Evolutionary conservation across 2,329 filamentous ascomycete species (phyloP).

Genomic region (Aureobasidium mangrovei): DNA sequence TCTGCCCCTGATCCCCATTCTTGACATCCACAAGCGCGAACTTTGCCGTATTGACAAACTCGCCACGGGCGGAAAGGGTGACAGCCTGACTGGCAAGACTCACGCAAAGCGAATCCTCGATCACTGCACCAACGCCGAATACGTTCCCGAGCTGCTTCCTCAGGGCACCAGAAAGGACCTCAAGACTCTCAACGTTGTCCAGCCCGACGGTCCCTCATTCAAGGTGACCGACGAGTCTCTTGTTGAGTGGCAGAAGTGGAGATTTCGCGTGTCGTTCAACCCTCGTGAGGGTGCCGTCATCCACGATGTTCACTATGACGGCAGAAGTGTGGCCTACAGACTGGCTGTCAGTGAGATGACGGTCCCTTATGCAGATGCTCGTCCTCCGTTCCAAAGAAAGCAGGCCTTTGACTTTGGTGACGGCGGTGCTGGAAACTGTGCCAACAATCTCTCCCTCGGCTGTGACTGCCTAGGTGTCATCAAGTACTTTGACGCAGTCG

Average conservation of each 20-base stretch:
- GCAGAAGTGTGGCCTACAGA: constrained; percentile 56
- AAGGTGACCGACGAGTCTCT: constrained; percentile 39
- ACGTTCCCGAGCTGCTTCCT: constrained; percentile 33
- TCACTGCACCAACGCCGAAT: constrained; percentile 46
- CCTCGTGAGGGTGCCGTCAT: constrained; percentile 61
- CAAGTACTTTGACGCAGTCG: constrained; percentile 49
- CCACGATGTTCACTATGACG: constrained; percentile 60
- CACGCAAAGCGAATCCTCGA: constrained; percentile 31
- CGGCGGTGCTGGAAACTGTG: constrained; percentile 54
- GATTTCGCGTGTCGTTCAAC: constrained; percentile 61
- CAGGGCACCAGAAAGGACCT: constrained; percentile 33
- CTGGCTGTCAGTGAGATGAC: constrained; percentile 62
- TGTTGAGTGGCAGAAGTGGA: constrained; percentile 43
- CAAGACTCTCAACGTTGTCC: constrained; percentile 64
- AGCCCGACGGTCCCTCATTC: constrained; percentile 62
- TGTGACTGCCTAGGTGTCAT: constrained; percentile 56
- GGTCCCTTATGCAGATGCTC: constrained; percentile 30
- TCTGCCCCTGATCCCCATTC: constrained; percentile 25
- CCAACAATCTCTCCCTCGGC: constrained; percentile 58
- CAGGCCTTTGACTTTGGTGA: constrained; percentile 65
- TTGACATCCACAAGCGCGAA: constrained; percentile 29
- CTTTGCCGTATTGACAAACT: constrained; percentile 26
- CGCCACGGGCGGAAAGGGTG: constrained; percentile 25
- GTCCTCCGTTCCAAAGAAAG: constrained; percentile 57
- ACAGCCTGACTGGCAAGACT: constrained; percentile 30